Conservation (phyloP, 768 basidiomycete genomes). For the Hydnomerulius pinastri region DNA sequence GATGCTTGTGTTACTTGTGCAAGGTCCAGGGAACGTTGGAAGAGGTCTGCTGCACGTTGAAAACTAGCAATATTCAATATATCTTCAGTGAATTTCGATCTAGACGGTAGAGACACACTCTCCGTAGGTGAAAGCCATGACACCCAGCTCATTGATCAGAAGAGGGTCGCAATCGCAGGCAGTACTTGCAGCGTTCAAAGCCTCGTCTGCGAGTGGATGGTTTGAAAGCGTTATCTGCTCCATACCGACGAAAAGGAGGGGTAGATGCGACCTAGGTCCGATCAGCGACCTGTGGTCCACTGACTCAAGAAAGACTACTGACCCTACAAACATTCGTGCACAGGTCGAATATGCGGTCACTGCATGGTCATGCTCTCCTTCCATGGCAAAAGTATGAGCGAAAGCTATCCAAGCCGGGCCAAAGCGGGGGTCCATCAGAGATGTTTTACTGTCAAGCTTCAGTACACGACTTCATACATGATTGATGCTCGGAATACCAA, state of each 20-base stretch:
- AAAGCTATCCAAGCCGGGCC: conserved; percentile 98
- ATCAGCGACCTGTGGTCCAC: conserved; percentile 7
- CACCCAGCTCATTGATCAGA: conserved; percentile 88
- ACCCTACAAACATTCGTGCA: conserved; percentile 94
- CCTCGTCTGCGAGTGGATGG: conserved; percentile 79
- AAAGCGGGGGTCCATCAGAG: conserved; percentile 94
- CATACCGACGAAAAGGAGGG: conserved; percentile 96
- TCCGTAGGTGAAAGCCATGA: conserved; percentile 87
- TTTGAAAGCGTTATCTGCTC: conserved; percentile 94
- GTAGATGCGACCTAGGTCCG: conserved; percentile 85
- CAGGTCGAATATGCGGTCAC: conserved; percentile 98
- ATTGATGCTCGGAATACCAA: conserved; percentile 33
- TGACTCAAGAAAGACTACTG: conserved; percentile 20
- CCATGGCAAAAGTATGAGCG: conserved; percentile 94
- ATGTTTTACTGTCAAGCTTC: conserved; percentile 73
- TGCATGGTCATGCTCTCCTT: conserved; percentile 98
- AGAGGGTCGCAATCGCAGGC: conserved; percentile 90
- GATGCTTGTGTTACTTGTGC: conserved; percentile 86
- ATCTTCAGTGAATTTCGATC: not conserved
- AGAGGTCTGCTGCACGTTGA: conserved; percentile 66
- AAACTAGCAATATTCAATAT: conserved; percentile 55
- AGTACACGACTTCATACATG: conserved; percentile 1
- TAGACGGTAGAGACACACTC: conserved; percentile 51
- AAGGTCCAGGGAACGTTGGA: conserved; percentile 74
- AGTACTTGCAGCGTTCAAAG: conserved; percentile 75